Evolutionary conservation across 2,329 filamentous ascomycete genomes (phyloP), one percentile per base, ranked within the genome.

Genomic region (Cercospora nicotianae): DNA sequence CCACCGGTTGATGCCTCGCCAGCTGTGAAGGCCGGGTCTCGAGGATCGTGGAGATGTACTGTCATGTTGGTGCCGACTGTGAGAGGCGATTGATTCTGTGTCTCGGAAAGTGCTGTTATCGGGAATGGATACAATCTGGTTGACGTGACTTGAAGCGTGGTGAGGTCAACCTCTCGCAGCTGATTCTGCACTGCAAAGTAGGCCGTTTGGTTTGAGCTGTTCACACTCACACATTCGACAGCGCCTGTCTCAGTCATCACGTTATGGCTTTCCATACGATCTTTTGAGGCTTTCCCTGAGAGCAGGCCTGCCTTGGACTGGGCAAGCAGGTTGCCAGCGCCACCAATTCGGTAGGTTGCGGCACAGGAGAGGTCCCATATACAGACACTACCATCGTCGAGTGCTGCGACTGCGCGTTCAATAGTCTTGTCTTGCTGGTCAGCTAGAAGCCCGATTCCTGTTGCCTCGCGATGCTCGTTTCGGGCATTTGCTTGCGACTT

Each of bases 321-420:
- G 0, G 86, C 88, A 10, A 91, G 72, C 33, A 95, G 86, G 2
- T 83, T 86, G 1, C 91, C 91, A 10, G 72, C 69, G 16, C 72
- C 72, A 23, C 68, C 70, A 42, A 58, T 48, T 2, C 33, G 23
- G 26, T 23, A 39, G 8, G 73, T 73, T 12, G 74, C 69, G n/a
- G 72, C 67, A 5, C 71, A 64, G 12, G 69, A 72, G 7, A 77
- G 58, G 51, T 96, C 91, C 93, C 93, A 97, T 6, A 97, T 80
- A 73, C 90, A 92, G n/a, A 97, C 86, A 62, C 91, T 93, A 0
- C 93, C 93, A 76, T 97, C 92, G 67, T 96, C 92, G 7, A 97
- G 82, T 2, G 93, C 92, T 0, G 91, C 90, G 16, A 96, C 85
- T 0, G 92, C 88, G 64, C 89, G 83, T 70, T 85, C 83, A 26